Conservation (phyloP, 2,329 filamentous ascomycete species). For the Coniochaeta sp. region DNA sequence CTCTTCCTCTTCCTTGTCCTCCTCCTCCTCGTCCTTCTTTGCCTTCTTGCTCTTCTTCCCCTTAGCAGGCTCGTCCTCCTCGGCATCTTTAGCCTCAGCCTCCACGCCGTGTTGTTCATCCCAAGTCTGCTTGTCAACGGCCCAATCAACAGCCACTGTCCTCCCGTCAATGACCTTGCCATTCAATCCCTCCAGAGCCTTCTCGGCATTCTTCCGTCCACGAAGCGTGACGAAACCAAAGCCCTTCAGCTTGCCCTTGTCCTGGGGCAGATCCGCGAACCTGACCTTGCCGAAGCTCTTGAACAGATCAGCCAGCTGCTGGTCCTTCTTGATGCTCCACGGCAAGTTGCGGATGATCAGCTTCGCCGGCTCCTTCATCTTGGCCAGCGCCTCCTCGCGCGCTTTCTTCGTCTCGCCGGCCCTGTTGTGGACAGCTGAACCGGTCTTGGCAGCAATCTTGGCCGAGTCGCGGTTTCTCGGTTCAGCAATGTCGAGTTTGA, state of each 20-base stretch:
- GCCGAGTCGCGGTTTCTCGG: conserved; percentile 63
- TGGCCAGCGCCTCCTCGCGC: conserved; percentile 52
- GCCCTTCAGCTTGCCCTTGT: conserved; percentile 68
- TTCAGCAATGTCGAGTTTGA: conserved; percentile 84
- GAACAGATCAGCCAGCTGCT: conserved; percentile 75
- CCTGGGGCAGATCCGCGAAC: conserved; percentile 74
- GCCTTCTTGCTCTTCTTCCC: conserved; percentile 33
- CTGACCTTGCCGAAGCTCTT: conserved; percentile 87
- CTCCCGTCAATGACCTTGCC: conserved; percentile 86
- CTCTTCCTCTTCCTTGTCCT: conserved; percentile 20
- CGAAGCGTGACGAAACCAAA: conserved; percentile 91
- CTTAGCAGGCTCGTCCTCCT: conserved; percentile 21
- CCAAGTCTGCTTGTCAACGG: conserved; percentile 87
- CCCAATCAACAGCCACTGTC: conserved; percentile 90
- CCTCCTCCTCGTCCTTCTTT: conserved; percentile 24
- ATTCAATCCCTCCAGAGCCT: conserved; percentile 76
- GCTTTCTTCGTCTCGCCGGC: conserved; percentile 40
- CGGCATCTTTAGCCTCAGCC: conserved; percentile 27
- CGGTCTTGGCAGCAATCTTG: conserved; percentile 27
- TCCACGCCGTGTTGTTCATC: conserved; percentile 50
- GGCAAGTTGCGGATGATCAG: conserved; percentile 89
- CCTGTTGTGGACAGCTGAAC: conserved; percentile 26
- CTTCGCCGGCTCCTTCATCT: conserved; percentile 59
- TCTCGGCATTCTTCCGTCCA: conserved; percentile 85
- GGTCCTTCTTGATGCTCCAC: conserved; percentile 86